Percentiles rank a stretch among this genome's conserved stretches.
phyloP scores from a whole-genome alignment of 2,329 filamentous ascomycete species.

The Dichotomopilus funicola region DNA sequence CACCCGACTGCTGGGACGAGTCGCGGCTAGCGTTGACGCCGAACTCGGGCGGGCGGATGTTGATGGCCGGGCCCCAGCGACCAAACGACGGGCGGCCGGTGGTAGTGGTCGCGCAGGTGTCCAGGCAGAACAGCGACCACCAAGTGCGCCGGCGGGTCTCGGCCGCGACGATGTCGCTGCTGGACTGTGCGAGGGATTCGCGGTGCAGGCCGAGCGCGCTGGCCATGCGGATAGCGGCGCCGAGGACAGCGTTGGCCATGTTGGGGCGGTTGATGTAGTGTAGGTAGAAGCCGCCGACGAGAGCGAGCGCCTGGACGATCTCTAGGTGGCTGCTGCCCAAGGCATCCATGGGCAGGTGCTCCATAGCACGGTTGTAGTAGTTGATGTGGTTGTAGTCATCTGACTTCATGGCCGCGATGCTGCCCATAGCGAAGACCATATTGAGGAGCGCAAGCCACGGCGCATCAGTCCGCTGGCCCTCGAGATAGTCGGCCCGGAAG shows the following conservation, averaged over 20 bases:
- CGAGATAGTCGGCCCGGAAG: slow-evolving; percentile 60
- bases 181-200: slow-evolving; percentile 43
- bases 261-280: slow-evolving; percentile 74
- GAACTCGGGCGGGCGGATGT: slow-evolving; percentile 55
- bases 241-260: slow-evolving; percentile 67
- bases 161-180: slow-evolving; percentile 44
- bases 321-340: slow-evolving; percentile 67
- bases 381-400: slow-evolving; percentile 62
- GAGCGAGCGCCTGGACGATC: slow-evolving; percentile 62
- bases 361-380: slow-evolving; percentile 63
- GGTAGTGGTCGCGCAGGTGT: slow-evolving; percentile 67
- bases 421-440: slow-evolving; percentile 70
- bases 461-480: slow-evolving; percentile 56
- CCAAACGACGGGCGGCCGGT: slow-evolving; percentile 65
- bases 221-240: slow-evolving; percentile 67
- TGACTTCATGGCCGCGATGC: slow-evolving; percentile 58
- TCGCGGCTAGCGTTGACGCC: slow-evolving; percentile 41
- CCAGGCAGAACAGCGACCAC: slow-evolving; percentile 69
- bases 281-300: slow-evolving; percentile 70
- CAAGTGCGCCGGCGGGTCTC: slow-evolving; percentile 63
- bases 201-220: slow-evolving; percentile 65
- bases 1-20: slow-evolving; percentile 50
- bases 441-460: slow-evolving; percentile 69
- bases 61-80: slow-evolving; percentile 61
- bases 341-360: slow-evolving; percentile 59